Percentiles rank a stretch among this genome's conserved stretches.
phyloP scores from a whole-genome alignment of 352 stramenopile genomes.

The Lagenidium sp. region DNA sequence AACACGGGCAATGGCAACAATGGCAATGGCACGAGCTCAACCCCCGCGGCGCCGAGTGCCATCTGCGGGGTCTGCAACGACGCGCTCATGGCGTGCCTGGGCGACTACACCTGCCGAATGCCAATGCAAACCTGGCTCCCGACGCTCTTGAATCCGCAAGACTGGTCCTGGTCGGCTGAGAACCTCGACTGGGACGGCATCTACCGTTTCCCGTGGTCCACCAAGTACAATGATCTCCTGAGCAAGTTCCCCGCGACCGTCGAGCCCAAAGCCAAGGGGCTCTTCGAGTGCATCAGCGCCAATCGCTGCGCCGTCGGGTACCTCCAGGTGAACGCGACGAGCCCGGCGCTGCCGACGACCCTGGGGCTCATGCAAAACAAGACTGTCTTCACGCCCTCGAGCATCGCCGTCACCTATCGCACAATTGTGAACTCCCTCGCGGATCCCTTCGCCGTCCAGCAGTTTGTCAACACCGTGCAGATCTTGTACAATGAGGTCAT shows the following conservation, averaged over 20 bases:
- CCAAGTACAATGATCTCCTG: background rate
- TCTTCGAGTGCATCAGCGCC: slow-evolving; percentile 2
- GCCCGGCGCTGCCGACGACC: slow-evolving; percentile 1
- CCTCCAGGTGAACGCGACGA: background rate
- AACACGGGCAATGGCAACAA: background rate
- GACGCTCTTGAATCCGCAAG: background rate
- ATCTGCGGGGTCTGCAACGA: background rate
- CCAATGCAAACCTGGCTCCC: background rate
- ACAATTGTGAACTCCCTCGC: background rate
- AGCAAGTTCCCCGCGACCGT: background rate
- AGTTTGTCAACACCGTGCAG: too few species aligned
- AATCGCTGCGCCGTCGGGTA: slow-evolving; percentile 6
- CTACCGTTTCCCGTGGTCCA: background rate
- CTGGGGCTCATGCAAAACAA: background rate
- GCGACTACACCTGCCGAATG: background rate
- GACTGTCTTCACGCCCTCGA: background rate
- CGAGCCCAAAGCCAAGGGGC: background rate
- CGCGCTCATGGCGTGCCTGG: background rate
- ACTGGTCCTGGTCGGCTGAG: background rate
- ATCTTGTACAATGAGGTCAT: too few species aligned
- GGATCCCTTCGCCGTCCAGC: too few species aligned
- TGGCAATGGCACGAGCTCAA: background rate
- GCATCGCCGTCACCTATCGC: background rate
- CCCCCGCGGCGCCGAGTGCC: too few species aligned
- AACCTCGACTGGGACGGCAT: background rate